Conservation (phyloP, 2,329 filamentous ascomycete genomes). For the Ceratocystis eucalypticola region DNA sequence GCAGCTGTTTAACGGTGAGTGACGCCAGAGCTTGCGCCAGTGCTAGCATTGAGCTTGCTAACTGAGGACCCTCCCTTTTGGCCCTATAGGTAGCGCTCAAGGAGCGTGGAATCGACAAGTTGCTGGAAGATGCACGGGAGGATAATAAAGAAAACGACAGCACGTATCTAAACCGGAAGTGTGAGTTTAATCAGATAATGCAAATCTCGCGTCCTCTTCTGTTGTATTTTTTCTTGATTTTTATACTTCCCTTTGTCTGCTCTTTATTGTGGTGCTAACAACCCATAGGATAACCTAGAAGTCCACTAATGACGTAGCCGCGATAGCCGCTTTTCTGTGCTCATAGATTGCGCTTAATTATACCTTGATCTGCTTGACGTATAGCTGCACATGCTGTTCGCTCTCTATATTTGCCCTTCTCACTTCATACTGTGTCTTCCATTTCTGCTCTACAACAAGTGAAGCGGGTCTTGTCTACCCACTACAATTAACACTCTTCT, state of each 20-base stretch:
- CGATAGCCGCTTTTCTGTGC: too few species aligned
- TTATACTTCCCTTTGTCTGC: background rate
- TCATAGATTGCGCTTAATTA: too few species aligned
- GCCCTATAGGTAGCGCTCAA: slow-evolving; percentile 61
- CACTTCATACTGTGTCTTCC: too few species aligned
- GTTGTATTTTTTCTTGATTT: too few species aligned
- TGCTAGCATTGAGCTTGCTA: background rate
- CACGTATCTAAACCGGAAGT: slow-evolving; percentile 32
- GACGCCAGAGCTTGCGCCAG: background rate
- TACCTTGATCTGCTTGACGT: too few species aligned
- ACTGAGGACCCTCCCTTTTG: background rate
- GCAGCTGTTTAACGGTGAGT: slow-evolving; percentile 67
- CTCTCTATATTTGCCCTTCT: too few species aligned
- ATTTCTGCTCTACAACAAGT: too few species aligned
- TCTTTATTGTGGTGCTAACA: background rate
- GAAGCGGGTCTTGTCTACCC: too few species aligned
- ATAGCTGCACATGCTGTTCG: too few species aligned
- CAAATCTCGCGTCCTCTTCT: background rate
- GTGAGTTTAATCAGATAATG: slow-evolving; percentile 22
- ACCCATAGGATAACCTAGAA: too few species aligned
- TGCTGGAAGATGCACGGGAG: slow-evolving; percentile 81
- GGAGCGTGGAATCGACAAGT: slow-evolving; percentile 78
- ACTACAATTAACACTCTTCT: too few species aligned
- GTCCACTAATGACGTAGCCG: too few species aligned
- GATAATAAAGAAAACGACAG: slow-evolving; percentile 77